Evolutionary conservation across 768 basidiomycete genomes (phyloP).

Genomic region (Russula sp.): DNA sequence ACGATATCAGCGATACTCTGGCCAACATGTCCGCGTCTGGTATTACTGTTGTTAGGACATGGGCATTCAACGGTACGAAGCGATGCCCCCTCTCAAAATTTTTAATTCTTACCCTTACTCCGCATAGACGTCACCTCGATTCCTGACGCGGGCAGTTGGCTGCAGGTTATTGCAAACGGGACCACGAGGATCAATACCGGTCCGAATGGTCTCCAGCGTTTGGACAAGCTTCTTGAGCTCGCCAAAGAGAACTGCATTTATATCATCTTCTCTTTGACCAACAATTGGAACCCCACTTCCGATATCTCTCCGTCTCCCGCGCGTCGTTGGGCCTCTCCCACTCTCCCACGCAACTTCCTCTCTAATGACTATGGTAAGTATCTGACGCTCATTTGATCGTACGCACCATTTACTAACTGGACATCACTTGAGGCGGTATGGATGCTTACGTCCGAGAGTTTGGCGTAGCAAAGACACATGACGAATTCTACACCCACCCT

Average conservation of each 20-base stretch:
- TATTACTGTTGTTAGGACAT: slow-evolving; percentile 55
- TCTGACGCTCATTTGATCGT: not conserved
- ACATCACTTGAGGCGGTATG: slow-evolving; percentile 33
- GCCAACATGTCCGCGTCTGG: slow-evolving; percentile 51
- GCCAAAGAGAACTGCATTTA: slow-evolving; percentile 52
- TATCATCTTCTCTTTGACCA: slow-evolving; percentile 19
- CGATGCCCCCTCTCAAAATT: not conserved
- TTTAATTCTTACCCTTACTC: not conserved
- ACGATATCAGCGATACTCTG: slow-evolving; percentile 54
- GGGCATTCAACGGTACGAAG: slow-evolving; percentile 63
- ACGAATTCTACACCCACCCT: slow-evolving; percentile 35
- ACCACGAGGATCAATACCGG: slow-evolving; percentile 51
- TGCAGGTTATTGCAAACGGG: slow-evolving; percentile 55
- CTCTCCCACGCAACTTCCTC: slow-evolving; percentile 29
- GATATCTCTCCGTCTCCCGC: not conserved
- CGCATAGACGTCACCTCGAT: slow-evolving; percentile 19
- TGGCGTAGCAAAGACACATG: slow-evolving; percentile 30
- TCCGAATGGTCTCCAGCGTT: slow-evolving; percentile 54
- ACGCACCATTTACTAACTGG: not conserved
- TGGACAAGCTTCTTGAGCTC: slow-evolving; percentile 51
- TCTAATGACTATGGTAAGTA: slow-evolving; percentile 30
- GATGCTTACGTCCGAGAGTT: slow-evolving; percentile 35
- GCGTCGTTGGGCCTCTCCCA: slow-evolving; percentile 1
- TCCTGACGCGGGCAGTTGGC: slow-evolving; percentile 52
- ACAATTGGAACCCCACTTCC: slow-evolving; percentile 23